Conservation (phyloP, 2,329 filamentous ascomycete genomes). For the Hirsutella minnesotensis region DNA sequence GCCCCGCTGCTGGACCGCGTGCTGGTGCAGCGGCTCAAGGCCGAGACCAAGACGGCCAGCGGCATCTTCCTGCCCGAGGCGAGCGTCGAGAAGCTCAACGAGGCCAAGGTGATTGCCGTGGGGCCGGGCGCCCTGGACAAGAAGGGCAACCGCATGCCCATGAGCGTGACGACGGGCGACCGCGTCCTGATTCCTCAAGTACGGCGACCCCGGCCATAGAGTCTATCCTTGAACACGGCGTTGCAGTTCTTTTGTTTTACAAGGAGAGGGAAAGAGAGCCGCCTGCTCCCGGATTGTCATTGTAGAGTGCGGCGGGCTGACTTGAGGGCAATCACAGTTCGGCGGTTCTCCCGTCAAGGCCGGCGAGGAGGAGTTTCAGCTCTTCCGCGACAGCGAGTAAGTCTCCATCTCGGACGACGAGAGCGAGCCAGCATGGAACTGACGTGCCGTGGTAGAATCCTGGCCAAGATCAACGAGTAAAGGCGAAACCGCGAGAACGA, state of each 20-base stretch:
- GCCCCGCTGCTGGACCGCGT: constrained; percentile 95
- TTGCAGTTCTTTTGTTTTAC: no score
- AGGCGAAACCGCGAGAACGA: constrained; percentile 8
- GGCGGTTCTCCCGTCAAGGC: constrained; percentile 94
- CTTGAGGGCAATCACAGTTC: constrained; percentile 43
- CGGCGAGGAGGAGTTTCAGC: constrained; percentile 88
- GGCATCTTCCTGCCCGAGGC: constrained; percentile 98
- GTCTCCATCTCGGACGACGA: constrained; percentile 25
- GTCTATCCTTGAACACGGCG: no score
- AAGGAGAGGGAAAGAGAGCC: no score
- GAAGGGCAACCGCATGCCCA: constrained; percentile 76
- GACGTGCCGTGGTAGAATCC: constrained; percentile 48
- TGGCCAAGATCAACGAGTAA: constrained; percentile 98
- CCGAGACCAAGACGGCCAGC: constrained; percentile 88
- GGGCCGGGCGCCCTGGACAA: constrained; percentile 81
- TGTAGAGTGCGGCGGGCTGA: constrained; percentile 10
- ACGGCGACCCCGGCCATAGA: constrained; percentile 27
- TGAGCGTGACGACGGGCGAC: constrained; percentile 76
- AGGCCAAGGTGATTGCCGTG: constrained; percentile 91
- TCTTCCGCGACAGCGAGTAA: constrained; percentile 98
- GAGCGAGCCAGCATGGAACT: not conserved
- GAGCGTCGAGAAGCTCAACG: constrained; percentile 95
- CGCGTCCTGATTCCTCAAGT: constrained; percentile 93
- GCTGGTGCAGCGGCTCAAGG: constrained; percentile 94
- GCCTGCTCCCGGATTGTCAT: not conserved